A percentile compares a stretch with the other conserved stretches of the same genome.
Conservation (phyloP, 23 red algal species). For the Gracilaria caudata region DNA sequence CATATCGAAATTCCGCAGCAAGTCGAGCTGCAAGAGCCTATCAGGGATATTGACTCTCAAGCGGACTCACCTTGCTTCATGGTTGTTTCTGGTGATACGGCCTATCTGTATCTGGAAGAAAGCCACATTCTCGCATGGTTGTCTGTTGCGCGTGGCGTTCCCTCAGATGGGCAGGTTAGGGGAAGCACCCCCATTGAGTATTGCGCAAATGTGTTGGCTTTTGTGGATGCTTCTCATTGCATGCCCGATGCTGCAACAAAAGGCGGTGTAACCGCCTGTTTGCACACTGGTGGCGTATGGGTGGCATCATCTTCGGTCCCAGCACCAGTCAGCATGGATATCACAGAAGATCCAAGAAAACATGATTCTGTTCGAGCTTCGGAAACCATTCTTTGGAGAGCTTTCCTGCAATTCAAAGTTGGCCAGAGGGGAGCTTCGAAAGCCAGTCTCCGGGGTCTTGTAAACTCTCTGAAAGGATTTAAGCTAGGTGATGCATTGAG, state of each 20-base stretch:
- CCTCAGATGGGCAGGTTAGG: constrained; percentile 46
- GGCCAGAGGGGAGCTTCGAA: constrained; percentile 51
- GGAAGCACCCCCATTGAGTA: constrained; percentile 25
- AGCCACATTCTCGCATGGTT: constrained; percentile 34
- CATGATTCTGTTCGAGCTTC: constrained; percentile 24
- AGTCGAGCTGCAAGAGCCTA: constrained; percentile 25
- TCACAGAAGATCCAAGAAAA: neutral
- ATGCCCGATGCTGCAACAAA: constrained; percentile 30
- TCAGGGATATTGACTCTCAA: constrained; percentile 37
- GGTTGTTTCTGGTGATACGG: constrained; percentile 49
- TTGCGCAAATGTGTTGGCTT: constrained; percentile 12
- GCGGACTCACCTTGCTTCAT: constrained; percentile 34
- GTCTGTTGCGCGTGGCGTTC: constrained; percentile 55
- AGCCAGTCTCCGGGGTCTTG: constrained; percentile 39
- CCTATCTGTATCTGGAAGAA: constrained; percentile 30
- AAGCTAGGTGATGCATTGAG: constrained; percentile 37
- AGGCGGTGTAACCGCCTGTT: constrained; percentile 46
- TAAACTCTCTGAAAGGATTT: constrained; percentile 48
- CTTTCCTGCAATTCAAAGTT: constrained; percentile 51
- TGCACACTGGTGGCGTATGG: constrained; percentile 37
- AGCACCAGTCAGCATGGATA: constrained; percentile 55
- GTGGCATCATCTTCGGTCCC: constrained; percentile 46
- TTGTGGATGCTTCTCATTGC: constrained; percentile 34
- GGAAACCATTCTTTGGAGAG: constrained; percentile 46
- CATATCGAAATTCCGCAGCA: neutral